Conservation (phyloP, 148 eudicot genomes). For the Fallopia convolvulus region DNA sequence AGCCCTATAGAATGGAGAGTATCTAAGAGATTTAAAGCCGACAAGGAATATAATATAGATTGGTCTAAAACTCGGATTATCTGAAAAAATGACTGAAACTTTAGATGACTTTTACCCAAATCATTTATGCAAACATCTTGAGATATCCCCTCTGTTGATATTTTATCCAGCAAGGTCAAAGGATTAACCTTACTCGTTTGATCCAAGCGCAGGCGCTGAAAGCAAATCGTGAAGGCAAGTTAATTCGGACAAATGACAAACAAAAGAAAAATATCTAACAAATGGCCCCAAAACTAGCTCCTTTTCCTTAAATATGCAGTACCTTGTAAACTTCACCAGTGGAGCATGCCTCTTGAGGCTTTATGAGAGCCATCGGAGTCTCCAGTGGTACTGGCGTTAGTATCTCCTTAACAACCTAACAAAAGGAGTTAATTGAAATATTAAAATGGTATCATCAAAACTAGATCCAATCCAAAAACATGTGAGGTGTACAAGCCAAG, state of each 20-base stretch:
- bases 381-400: slow-evolving; percentile 61
- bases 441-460: neutral
- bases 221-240: neutral
- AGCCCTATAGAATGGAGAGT: neutral
- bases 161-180: slow-evolving; percentile 62
- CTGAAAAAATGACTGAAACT: neutral
- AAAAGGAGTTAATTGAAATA: slow-evolving; percentile 4
- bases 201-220: slow-evolving; percentile 64
- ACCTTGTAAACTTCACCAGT: slow-evolving; percentile 99
- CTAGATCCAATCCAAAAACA: neutral
- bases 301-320: neutral
- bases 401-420: slow-evolving; percentile 67
- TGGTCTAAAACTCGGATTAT: neutral
- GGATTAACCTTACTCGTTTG: slow-evolving; percentile 73
- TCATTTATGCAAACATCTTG: slow-evolving; percentile 98
- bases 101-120: slow-evolving; percentile 50
- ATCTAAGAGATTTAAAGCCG: neutral
- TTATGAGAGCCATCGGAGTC: slow-evolving; percentile 85
- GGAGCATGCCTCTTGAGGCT: slow-evolving; percentile 86
- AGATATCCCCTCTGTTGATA: slow-evolving; percentile 64
- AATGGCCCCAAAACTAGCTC: neutral
- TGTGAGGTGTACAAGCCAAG: neutral
- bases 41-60: no score
- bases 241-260: neutral
- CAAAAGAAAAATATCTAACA: neutral